Conservation (phyloP, 192 early-diverging fungal species). For the Umbelopsis vinacea region DNA sequence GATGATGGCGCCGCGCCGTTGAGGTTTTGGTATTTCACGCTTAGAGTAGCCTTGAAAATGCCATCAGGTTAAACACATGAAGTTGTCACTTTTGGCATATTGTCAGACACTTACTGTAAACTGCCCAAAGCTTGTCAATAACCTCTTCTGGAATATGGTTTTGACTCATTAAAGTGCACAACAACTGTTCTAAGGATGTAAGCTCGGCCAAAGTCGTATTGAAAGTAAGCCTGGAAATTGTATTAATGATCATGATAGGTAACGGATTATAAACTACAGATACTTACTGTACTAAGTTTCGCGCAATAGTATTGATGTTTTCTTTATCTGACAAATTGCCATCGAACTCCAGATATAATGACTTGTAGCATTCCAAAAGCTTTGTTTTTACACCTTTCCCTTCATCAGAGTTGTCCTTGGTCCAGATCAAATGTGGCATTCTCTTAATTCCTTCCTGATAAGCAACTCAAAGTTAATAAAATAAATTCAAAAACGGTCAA, state of each 20-base stretch:
- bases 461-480: not conserved
- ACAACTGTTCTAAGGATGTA: constrained; percentile 92
- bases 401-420: constrained; percentile 70
- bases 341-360: constrained; percentile 77
- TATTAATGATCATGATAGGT: not conserved
- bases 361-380: constrained; percentile 77
- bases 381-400: constrained; percentile 73
- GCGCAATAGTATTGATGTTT: constrained; percentile 68
- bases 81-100: not conserved
- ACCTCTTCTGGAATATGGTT: constrained; percentile 68
- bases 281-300: constrained; percentile 69
- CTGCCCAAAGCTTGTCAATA: constrained; percentile 81
- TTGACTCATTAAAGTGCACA: constrained; percentile 78
- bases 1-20: constrained; percentile 89
- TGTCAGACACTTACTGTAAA: constrained; percentile 58
- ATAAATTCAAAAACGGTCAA: not conserved
- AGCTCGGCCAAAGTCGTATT: constrained; percentile 89
- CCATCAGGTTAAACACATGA: not conserved
- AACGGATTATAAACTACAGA: not conserved
- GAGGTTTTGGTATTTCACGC: constrained; percentile 65
- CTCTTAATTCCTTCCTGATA: constrained; percentile 80
- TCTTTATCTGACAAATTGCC: constrained; percentile 53
- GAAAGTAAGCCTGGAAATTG: constrained; percentile 72
- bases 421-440: constrained; percentile 98
- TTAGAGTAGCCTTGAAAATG: constrained; percentile 44